Evolutionary conservation across 2,329 filamentous ascomycete genomes (phyloP).

Genomic region (Fusarium keratoplasticum): DNA sequence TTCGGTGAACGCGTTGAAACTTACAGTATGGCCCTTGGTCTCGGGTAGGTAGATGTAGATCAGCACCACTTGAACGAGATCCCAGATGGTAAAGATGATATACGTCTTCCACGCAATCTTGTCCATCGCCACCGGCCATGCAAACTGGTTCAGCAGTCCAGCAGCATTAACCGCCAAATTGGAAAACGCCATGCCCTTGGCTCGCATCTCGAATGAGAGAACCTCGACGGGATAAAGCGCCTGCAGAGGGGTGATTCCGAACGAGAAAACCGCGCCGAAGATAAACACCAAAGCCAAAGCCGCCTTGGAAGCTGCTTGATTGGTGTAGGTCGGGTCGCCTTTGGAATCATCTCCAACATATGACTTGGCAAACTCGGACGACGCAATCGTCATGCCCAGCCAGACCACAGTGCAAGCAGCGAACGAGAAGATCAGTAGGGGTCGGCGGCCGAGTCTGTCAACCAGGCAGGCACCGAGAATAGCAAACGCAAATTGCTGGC

Average conservation of each 20-base stretch:
- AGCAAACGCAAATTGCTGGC: constrained; percentile 52
- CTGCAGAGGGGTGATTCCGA: not conserved
- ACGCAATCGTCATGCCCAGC: not conserved
- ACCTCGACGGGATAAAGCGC: constrained; percentile 63
- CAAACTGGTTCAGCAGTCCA: constrained; percentile 59
- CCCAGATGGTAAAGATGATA: constrained; percentile 59
- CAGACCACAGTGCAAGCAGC: constrained; percentile 14
- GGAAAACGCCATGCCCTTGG: constrained; percentile 65
- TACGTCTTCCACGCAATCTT: constrained; percentile 65
- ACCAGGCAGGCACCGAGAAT: constrained; percentile 59
- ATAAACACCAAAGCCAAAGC: not conserved
- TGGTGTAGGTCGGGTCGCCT: not conserved
- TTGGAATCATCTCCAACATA: not conserved
- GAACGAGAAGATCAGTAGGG: constrained; percentile 59
- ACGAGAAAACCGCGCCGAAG: not conserved
- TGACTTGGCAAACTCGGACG: not conserved
- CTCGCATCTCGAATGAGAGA: constrained; percentile 63
- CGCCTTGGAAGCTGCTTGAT: not conserved
- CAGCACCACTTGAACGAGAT: constrained; percentile 40
- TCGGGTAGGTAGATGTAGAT: not conserved
- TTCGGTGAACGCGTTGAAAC: not conserved
- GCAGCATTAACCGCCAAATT: constrained; percentile 57
- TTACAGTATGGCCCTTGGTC: not conserved
- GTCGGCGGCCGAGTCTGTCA: constrained; percentile 61
- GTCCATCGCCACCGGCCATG: constrained; percentile 59